A percentile compares a stretch with the other conserved stretches of the same genome.
phyloP scores from a whole-genome alignment of 2,329 filamentous ascomycete species.

The Geosmithia flava region DNA sequence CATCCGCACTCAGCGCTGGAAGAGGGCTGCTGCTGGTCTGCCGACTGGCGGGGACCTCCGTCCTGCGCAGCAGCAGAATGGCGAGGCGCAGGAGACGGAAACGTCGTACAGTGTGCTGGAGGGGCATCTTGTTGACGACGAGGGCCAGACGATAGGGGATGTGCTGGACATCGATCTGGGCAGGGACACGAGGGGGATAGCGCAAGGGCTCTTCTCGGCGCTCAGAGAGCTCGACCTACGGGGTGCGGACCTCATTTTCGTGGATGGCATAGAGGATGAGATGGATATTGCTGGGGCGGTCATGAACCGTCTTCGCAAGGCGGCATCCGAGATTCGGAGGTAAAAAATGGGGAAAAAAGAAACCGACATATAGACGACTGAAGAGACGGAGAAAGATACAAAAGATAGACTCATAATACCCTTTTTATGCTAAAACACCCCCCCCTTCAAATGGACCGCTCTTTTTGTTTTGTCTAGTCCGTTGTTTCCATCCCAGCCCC shows the following conservation, averaged over 20 bases:
- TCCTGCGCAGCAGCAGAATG: not conserved
- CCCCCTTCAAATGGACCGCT: not conserved
- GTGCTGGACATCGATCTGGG: constrained; percentile 66
- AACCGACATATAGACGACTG: not conserved
- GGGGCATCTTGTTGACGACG: constrained; percentile 21
- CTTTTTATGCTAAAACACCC: not conserved
- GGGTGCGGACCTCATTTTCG: constrained; percentile 71
- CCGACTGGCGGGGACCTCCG: constrained; percentile 14
- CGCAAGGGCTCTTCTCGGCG: constrained; percentile 77
- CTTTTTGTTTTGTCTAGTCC: not conserved
- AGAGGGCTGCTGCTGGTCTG: constrained; percentile 27
- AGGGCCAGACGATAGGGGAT: constrained; percentile 20
- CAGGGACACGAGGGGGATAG: constrained; percentile 57
- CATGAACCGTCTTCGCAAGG: constrained; percentile 75
- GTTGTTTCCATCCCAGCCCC: not conserved
- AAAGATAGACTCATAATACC: constrained; percentile 4
- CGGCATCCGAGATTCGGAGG: constrained; percentile 48
- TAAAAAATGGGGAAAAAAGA: constrained; percentile 19
- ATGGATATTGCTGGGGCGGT: constrained; percentile 77
- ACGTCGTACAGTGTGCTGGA: constrained; percentile 26
- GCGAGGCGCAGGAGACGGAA: constrained; percentile 10
- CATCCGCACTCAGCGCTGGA: constrained; percentile 44
- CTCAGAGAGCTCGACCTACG: constrained; percentile 73
- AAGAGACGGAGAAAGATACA: not conserved
- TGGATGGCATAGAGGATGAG: constrained; percentile 75